Percentiles rank a stretch among this genome's conserved stretches.
Evolutionary conservation across 2,329 filamentous ascomycete genomes (phyloP).

Genomic region (Madurella mycetomatis): DNA sequence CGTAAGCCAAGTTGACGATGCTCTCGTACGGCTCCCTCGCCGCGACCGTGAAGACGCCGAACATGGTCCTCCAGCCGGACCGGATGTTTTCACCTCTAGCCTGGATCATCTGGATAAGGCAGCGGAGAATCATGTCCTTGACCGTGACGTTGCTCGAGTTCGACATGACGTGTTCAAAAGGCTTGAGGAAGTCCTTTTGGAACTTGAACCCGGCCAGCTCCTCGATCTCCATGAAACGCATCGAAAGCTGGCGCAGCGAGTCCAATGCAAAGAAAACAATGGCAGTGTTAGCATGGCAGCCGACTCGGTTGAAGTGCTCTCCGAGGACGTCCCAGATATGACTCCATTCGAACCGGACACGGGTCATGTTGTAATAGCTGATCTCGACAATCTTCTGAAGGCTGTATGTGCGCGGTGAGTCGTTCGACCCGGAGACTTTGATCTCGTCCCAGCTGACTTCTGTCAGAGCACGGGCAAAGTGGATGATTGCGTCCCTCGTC

Average conservation of each 20-base stretch:
- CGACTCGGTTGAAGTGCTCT: conserved; percentile 96
- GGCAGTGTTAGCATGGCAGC: conserved; percentile 91
- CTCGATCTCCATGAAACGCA: conserved; percentile 98
- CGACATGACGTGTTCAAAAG: conserved; percentile 94
- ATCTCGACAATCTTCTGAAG: conserved; percentile 98
- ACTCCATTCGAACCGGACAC: conserved; percentile 97
- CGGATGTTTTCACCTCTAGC: conserved; percentile 93
- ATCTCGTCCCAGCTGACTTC: conserved; percentile 99
- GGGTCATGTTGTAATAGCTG: conserved; percentile 99
- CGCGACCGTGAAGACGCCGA: conserved; percentile 95
- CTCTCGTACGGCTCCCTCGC: conserved; percentile 89
- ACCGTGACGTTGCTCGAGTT: conserved; percentile 89
- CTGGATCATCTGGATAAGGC: conserved; percentile 98
- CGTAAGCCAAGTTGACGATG: conserved; percentile 94
- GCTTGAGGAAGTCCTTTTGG: conserved; percentile 97
- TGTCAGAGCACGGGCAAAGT: conserved; percentile 87
- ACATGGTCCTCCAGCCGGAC: conserved; percentile 99
- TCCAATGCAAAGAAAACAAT: conserved; percentile 98
- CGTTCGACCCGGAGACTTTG: conserved; percentile 91
- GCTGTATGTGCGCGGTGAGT: conserved; percentile 93
- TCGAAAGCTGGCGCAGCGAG: conserved; percentile 88
- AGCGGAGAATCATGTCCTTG: conserved; percentile 95
- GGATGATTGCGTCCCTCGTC: conserved; percentile 88
- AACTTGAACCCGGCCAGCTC: conserved; percentile 99
- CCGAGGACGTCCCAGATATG: conserved; percentile 97